A percentile compares a stretch with the other conserved stretches of the same genome.
These are phyloP conservation scores for Mycena chlorophos DNA, from an alignment of 768 basidiomycete species.

Conservation along the genomic window DNA sequence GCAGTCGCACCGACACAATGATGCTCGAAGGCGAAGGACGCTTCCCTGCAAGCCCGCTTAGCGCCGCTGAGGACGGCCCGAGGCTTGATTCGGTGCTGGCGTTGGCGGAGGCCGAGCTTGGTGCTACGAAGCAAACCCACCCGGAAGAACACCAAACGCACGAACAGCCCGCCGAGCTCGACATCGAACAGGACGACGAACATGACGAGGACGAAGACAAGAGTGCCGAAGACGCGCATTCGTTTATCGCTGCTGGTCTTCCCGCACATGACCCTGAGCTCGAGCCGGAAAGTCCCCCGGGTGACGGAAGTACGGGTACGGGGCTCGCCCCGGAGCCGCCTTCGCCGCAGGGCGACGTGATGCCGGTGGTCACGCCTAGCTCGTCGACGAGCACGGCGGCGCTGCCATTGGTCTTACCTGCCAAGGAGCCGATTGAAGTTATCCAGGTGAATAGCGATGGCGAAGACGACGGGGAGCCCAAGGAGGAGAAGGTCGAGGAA, in stretches of 20 bases:
- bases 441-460: not conserved
- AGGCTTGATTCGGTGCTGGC: conserved; percentile 10
- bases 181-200: not conserved
- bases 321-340: conserved; percentile 3
- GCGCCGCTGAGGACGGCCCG: conserved; percentile 1
- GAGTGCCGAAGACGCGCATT: not conserved
- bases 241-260: not conserved
- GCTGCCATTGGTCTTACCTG: too few relatives aligned
- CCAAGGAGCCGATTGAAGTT: not conserved
- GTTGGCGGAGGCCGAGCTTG: not conserved
- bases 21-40: conserved; percentile 39
- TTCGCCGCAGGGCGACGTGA: not conserved
- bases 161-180: not conserved
- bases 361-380: conserved; percentile 9
- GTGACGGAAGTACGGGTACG: conserved; percentile 1
- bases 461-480: not conserved
- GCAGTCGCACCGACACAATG: conserved; percentile 58
- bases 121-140: not conserved
- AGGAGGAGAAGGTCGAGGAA: conserved; percentile 2
- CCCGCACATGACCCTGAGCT: not conserved
- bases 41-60: conserved; percentile 10
- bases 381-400: conserved; percentile 12
- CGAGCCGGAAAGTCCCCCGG: conserved; percentile 9
- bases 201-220: not conserved
- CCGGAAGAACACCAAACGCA: not conserved